Percentiles rank a stretch among this genome's conserved stretches.
Conservation (phyloP, 1,284 basidiomycete genomes). For the Coniferiporia weirii region DNA sequence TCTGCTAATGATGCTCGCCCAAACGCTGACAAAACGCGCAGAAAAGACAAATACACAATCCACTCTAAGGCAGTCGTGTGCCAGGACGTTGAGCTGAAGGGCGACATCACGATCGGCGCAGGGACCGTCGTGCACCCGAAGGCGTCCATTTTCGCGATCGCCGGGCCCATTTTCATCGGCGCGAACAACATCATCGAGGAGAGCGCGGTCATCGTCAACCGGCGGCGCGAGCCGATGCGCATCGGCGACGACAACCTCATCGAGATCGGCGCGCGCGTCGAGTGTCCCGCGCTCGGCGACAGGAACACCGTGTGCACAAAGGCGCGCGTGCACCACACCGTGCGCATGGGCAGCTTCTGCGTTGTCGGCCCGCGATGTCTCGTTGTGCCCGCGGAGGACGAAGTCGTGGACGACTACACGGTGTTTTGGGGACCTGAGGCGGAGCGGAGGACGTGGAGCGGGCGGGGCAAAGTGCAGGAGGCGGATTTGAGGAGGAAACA, state of each 20-base stretch:
- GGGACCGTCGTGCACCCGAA: slow-evolving; percentile 92
- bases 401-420: slow-evolving; percentile 80
- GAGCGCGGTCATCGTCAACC: slow-evolving; percentile 80
- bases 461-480: slow-evolving; percentile 79
- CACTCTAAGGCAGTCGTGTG: slow-evolving; percentile 81
- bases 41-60: slow-evolving; percentile 73
- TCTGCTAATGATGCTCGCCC: too few relatives aligned
- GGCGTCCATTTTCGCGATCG: slow-evolving; percentile 83
- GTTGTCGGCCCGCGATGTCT: slow-evolving; percentile 77
- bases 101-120: slow-evolving; percentile 85
- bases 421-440: slow-evolving; percentile 77
- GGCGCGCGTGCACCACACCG: slow-evolving; percentile 72
- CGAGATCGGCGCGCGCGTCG: slow-evolving; percentile 86
- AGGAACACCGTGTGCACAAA: slow-evolving; percentile 82
- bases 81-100: slow-evolving; percentile 85
- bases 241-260: slow-evolving; percentile 93
- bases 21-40: slow-evolving; percentile 23
- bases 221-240: slow-evolving; percentile 77
- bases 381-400: slow-evolving; percentile 68
- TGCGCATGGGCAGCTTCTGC: slow-evolving; percentile 75
- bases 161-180: slow-evolving; percentile 84
- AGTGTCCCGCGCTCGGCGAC: slow-evolving; percentile 77
- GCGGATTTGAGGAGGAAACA: slow-evolving; percentile 82
- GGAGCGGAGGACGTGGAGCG: slow-evolving; percentile 78
- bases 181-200: slow-evolving; percentile 91